Conservation (phyloP, 1,139 yeast species). For the Debaryomyces robertsiae region DNA sequence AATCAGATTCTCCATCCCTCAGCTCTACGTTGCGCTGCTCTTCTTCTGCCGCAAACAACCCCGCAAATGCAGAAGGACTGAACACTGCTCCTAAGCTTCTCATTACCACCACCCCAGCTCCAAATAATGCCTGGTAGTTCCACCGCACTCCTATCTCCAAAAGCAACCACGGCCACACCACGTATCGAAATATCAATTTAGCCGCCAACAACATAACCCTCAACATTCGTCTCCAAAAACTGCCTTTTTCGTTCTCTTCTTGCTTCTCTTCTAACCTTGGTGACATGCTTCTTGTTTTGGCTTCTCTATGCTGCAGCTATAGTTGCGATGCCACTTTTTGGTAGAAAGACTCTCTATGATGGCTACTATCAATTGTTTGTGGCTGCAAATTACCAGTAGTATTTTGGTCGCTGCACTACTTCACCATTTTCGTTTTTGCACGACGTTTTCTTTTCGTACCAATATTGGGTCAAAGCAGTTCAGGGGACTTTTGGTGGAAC, state of each 20-base stretch:
- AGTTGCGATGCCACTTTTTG: too few relatives aligned
- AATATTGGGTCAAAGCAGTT: too few relatives aligned
- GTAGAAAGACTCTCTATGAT: too few relatives aligned
- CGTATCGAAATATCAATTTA: constrained; percentile 5
- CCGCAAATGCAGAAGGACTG: constrained; percentile 2
- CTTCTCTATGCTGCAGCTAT: too few relatives aligned
- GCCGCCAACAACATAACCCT: neutral
- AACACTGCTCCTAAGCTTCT: neutral
- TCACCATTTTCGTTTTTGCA: too few relatives aligned
- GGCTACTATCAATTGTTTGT: too few relatives aligned
- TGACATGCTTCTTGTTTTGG: too few relatives aligned
- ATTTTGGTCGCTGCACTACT: too few relatives aligned
- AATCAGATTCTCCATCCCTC: neutral
- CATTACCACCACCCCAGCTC: neutral
- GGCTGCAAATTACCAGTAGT: too few relatives aligned
- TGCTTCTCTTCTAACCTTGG: too few relatives aligned
- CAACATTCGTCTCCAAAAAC: neutral
- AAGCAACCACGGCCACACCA: constrained; percentile 9
- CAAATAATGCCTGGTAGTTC: neutral
- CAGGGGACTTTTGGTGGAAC: too few relatives aligned
- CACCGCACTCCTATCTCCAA: constrained; percentile 10
- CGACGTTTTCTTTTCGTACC: too few relatives aligned
- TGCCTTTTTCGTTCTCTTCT: neutral
- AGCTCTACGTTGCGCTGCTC: neutral
- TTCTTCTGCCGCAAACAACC: constrained; percentile 1